Base-by-base conservation (phyloP, 257 asterid genomes). In the Plectranthus barbatus region DNA sequence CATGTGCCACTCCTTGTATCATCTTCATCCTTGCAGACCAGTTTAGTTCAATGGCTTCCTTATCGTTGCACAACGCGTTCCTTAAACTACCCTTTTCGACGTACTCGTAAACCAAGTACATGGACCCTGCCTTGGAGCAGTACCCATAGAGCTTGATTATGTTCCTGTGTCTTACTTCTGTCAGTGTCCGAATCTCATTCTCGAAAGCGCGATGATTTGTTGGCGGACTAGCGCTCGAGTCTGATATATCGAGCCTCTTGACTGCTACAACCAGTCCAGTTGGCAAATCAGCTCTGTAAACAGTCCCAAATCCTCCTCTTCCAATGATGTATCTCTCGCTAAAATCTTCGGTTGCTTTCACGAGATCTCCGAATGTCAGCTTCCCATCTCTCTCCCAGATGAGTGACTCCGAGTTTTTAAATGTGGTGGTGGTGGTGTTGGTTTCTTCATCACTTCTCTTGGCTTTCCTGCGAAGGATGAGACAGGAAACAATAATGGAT, bases 51-150 rank as follows among this genome's bases (percentile, higher is more conserved):
- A 56, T 2, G 63, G 83, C 88, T 74, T 79, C 84, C 44, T 19
- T 65, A 41, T 85, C 80, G 57, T 80, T 78, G 53, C 72, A 58
- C 56, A 89, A 64, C 42, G 74, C 65, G 53, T 77, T 81, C 19
- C 83, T 85, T 70, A 86, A 73, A 77, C 95, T 89, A 20, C 99
- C 99, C 56, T 77, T 85, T 60, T 89, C 88, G 9, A 92, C 65
- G 33, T 89, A 89, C 86, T 92, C 99, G 31, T 85, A 92, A 40
- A 89, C 95, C 81, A 92, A 63, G 86, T 92, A 92, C 91, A 88
- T 74, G 18, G 83, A 77, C 6, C 91, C 91, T 70, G 68, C 29
- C 72, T 67, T 85, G 24, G 97, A 78, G 74, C 97, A 89, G 61
- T 79, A 89, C 31, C 99, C 97, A 29, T 79, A 75, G 50, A 92